Evolutionary conservation across 306 rosid species (phyloP).

Genomic region (Quercus rubra): DNA sequence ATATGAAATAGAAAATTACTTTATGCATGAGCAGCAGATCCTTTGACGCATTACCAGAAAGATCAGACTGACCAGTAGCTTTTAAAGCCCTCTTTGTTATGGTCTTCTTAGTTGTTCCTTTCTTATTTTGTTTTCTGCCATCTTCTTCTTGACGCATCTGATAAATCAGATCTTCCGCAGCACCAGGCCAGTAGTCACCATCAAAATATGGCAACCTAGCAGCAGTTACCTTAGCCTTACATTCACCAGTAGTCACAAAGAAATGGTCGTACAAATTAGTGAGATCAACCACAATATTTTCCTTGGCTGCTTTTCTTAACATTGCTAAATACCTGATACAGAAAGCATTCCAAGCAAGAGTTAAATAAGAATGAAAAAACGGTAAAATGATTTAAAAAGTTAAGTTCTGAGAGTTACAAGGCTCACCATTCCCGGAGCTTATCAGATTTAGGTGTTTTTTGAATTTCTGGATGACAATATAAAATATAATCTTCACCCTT

Average conservation of each 20-base stretch:
- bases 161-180: constrained; percentile 96
- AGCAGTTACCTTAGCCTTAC: constrained; percentile 90
- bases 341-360: constrained; percentile 24
- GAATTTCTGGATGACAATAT: constrained; percentile 98
- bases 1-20: constrained; percentile 46
- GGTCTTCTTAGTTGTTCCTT: constrained; percentile 82
- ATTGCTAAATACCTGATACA: constrained; percentile 79
- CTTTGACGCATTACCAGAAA: constrained; percentile 90
- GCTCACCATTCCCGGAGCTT: constrained; percentile 98
- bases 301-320: constrained; percentile 92
- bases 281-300: constrained; percentile 74
- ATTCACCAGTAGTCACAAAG: constrained; percentile 78
- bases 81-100: constrained; percentile 90
- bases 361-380: constrained; percentile 20
- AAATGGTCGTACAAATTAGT: constrained; percentile 94
- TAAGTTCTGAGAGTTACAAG: constrained; percentile 3
- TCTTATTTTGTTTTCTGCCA: constrained; percentile 88
- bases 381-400: constrained; percentile 6
- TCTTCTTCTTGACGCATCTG: constrained; percentile 97
- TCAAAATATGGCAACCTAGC: constrained; percentile 97
- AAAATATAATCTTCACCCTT: constrained; percentile 99
- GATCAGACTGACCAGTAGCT: constrained; percentile 95
- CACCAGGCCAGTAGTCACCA: constrained; percentile 99
- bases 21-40: constrained; percentile 97
- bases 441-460: constrained; percentile 98